These are phyloP conservation scores for Leccinum imitatum DNA, from an alignment of 768 basidiomycete genomes.

Conservation along the genomic window DNA sequence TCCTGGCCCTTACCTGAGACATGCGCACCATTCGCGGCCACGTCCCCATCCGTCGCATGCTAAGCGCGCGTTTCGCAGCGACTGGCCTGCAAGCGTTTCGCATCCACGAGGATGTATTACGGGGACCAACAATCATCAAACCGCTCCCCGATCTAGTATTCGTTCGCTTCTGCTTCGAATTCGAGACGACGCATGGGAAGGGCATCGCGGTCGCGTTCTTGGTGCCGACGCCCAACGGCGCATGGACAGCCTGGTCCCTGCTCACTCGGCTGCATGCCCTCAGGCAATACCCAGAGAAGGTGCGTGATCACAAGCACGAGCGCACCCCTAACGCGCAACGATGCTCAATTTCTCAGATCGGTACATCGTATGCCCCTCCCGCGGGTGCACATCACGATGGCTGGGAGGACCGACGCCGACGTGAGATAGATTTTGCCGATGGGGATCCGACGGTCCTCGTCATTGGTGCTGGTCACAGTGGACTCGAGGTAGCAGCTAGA, in stretches of 20 bases:
- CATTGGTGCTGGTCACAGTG: slow-evolving; percentile 66
- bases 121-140: slow-evolving; percentile 31
- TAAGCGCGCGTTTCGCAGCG: slow-evolving; percentile 26
- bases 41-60: no score
- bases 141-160: slow-evolving; percentile 55
- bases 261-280: slow-evolving; percentile 60
- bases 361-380: slow-evolving; percentile 38
- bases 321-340: background rate
- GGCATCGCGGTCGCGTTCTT: slow-evolving; percentile 56
- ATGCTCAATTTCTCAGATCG: slow-evolving; percentile 21
- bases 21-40: slow-evolving; percentile 47
- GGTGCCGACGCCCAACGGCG: slow-evolving; percentile 35
- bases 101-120: slow-evolving; percentile 25
- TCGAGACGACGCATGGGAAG: slow-evolving; percentile 47
- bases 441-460: slow-evolving; percentile 56
- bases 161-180: slow-evolving; percentile 56
- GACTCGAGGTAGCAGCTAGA: slow-evolving; percentile 60
- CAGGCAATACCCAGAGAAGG: slow-evolving; percentile 49
- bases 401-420: slow-evolving; percentile 48
- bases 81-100: slow-evolving; percentile 19
- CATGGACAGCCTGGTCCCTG: slow-evolving; percentile 62
- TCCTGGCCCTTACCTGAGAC: slow-evolving; percentile 52
- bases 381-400: slow-evolving; percentile 40
- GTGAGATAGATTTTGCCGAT: slow-evolving; percentile 44
- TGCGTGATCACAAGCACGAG: slow-evolving; percentile 7